Conservation (phyloP, 2,329 filamentous ascomycete species). For the Fusarium pilosicola region DNA sequence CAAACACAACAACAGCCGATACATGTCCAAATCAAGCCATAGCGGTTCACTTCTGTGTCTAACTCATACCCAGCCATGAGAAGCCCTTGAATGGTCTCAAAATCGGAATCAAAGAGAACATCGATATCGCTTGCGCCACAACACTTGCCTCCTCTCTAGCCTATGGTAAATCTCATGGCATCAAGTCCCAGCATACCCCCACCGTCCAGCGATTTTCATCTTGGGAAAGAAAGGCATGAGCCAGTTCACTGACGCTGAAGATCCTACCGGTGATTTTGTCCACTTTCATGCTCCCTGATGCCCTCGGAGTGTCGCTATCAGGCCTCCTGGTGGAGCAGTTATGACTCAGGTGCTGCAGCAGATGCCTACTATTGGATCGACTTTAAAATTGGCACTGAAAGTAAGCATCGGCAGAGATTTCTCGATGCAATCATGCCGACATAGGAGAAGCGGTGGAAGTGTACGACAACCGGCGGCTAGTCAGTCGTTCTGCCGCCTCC, state of each 20-base stretch:
- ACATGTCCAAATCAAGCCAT: neutral
- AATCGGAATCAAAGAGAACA: slow-evolving; percentile 17
- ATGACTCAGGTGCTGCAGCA: neutral
- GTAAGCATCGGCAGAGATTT: accelerated
- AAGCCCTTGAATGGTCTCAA: neutral
- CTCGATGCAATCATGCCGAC: neutral
- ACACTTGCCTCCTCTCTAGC: neutral
- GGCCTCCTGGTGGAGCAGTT: neutral
- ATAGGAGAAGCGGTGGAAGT: neutral
- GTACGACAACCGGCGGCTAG: neutral
- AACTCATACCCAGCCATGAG: neutral
- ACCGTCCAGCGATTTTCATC: neutral
- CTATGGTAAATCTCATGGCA: neutral
- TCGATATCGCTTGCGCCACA: slow-evolving; percentile 13
- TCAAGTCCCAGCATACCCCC: neutral
- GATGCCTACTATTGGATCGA: neutral
- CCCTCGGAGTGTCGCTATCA: neutral
- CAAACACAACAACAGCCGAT: neutral
- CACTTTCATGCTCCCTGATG: neutral
- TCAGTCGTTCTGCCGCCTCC: neutral
- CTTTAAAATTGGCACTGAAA: neutral
- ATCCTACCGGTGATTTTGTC: neutral
- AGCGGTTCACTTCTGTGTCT: neutral
- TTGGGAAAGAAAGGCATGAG: neutral
- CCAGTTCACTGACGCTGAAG: neutral